phyloP scores from a whole-genome alignment of 1,139 yeast genomes.

The Meyerozyma guilliermondii region DNA sequence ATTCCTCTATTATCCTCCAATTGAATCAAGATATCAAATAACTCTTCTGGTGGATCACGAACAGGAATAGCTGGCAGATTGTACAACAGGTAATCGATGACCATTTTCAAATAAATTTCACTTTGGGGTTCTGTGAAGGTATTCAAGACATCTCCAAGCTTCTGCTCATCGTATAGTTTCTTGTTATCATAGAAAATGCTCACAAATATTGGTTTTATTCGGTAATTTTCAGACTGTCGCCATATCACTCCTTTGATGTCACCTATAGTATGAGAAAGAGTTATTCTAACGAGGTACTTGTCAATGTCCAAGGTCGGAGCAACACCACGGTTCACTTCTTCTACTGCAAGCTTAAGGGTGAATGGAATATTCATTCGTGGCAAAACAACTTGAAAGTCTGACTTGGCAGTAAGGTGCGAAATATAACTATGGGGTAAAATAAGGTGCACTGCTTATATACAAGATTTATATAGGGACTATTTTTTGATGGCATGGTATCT shows the following conservation, averaged over 20 bases:
- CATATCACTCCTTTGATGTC: constrained; percentile 26
- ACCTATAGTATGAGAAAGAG: constrained; percentile 17
- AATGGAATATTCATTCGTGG: constrained; percentile 21
- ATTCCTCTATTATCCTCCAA: constrained; percentile 11
- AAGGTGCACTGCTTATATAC: constrained; percentile 9
- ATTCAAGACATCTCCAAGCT: constrained; percentile 14
- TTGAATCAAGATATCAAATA: constrained; percentile 19
- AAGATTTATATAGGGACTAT: constrained; percentile 11
- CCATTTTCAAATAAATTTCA: constrained; percentile 10
- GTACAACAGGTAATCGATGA: constrained; percentile 21
- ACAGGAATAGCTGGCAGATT: constrained; percentile 15
- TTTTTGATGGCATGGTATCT: constrained; percentile 77
- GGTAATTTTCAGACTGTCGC: constrained; percentile 18
- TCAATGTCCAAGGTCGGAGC: neutral
- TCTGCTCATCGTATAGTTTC: constrained; percentile 8
- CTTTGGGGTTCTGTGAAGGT: constrained; percentile 6
- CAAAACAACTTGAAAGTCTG: neutral
- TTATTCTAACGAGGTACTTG: constrained; percentile 12
- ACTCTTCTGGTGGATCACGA: constrained; percentile 19
- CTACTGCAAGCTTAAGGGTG: constrained; percentile 14
- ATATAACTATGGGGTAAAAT: neutral
- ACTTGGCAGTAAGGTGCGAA: neutral
- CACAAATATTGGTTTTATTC: constrained; percentile 21
- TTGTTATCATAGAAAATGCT: constrained; percentile 10
- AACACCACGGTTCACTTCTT: constrained; percentile 8